Conservation (phyloP, 2,329 filamentous ascomycete species). For the Sporothrix curviconia region DNA sequence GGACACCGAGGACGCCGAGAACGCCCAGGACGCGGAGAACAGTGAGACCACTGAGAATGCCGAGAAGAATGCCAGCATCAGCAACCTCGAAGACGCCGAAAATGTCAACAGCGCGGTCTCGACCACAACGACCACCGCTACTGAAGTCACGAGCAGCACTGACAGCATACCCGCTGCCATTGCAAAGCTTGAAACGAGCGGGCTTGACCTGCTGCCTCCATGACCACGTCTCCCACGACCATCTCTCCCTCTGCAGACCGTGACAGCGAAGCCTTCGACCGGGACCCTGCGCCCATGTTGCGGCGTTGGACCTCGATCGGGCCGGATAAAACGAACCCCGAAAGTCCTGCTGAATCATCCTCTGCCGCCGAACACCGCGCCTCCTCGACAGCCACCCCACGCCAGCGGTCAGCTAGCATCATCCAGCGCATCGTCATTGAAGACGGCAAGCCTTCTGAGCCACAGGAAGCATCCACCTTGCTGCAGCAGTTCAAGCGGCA, state of each 20-base stretch:
- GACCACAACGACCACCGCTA: neutral
- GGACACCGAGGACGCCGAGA: neutral
- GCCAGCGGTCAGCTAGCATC: constrained; percentile 51
- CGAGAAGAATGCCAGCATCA: neutral
- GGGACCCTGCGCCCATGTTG: constrained; percentile 24
- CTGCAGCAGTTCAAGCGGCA: constrained; percentile 39
- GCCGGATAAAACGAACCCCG: neutral
- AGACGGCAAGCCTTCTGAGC: constrained; percentile 34
- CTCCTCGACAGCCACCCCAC: constrained; percentile 26
- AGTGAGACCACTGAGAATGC: neutral
- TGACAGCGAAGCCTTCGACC: constrained; percentile 15
- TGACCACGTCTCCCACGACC: neutral
- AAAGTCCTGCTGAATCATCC: constrained; percentile 19
- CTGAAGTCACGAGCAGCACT: neutral
- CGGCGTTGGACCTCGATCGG: constrained; percentile 30
- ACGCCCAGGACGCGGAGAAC: neutral
- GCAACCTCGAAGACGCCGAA: neutral
- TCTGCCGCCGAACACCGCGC: constrained; percentile 23
- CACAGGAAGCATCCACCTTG: constrained; percentile 35
- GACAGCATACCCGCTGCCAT: neutral
- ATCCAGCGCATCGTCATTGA: constrained; percentile 55
- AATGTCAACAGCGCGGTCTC: neutral
- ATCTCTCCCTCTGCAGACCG: neutral
- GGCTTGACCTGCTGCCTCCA: neutral
- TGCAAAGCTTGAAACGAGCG: neutral